A percentile compares a stretch with the other conserved stretches of the same genome.
Evolutionary conservation across 345 rosid species (phyloP).

Genomic region (Clarkia xantiana): DNA sequence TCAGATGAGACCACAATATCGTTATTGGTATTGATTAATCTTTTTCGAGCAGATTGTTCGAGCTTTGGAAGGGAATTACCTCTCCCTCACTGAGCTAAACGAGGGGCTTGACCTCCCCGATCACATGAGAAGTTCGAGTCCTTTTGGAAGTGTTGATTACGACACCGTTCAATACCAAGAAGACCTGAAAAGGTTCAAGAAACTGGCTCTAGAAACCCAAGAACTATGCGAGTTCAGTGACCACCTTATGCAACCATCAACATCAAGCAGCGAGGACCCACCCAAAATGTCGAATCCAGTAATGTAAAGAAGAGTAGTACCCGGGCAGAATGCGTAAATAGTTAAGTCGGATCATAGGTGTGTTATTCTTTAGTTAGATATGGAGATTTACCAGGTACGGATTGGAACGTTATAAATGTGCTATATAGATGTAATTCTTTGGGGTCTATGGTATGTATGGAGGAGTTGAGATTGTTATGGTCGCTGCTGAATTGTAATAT

Average conservation of each 20-base stretch:
- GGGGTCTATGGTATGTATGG: no score
- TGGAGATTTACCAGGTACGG: no score
- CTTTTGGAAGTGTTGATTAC: conserved; percentile 49
- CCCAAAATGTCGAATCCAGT: conserved; percentile 28
- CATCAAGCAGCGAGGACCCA: conserved; percentile 52
- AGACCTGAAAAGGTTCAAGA: conserved; percentile 55
- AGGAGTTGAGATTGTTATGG: no score
- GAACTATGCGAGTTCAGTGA: conserved; percentile 38
- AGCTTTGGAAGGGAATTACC: conserved; percentile 70
- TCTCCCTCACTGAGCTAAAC: conserved; percentile 43
- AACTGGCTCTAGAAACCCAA: conserved; percentile 50
- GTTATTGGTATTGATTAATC: no score
- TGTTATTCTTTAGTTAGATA: background rate
- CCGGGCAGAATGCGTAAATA: background rate
- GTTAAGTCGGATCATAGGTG: background rate
- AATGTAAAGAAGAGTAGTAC: conserved; percentile 17
- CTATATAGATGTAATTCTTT: no score
- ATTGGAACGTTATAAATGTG: no score
- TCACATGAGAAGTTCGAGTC: conserved; percentile 26
- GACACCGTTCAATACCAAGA: conserved; percentile 46
- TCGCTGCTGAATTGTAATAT: no score
- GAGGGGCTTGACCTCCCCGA: conserved; percentile 39
- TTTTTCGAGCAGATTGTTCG: conserved; percentile 47
- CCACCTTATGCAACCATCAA: conserved; percentile 20
- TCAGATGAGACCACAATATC: no score